A percentile compares a stretch with the other conserved stretches of the same genome.
Conservation (phyloP, 192 early-diverging fungal species). For the Backusella sp. region DNA sequence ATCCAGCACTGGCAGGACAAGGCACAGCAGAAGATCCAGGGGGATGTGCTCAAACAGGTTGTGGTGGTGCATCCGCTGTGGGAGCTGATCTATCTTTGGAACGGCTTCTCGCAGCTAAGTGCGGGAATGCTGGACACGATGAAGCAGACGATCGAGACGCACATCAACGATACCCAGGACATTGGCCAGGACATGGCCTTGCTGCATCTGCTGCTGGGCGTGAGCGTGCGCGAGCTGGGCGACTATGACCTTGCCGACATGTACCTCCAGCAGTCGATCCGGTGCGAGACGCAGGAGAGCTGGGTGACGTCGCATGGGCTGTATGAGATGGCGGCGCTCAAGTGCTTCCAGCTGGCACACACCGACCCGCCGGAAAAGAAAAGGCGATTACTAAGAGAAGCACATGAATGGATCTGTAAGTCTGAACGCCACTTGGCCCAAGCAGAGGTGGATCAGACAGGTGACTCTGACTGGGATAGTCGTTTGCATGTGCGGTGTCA, state of each 20-base stretch:
- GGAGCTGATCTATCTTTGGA: conserved; percentile 42
- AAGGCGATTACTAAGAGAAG: conserved; percentile 4
- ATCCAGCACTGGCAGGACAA: conserved; percentile 21
- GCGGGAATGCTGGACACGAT: conserved; percentile 4
- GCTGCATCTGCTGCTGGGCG: conserved; percentile 27
- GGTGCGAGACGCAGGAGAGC: conserved; percentile 13
- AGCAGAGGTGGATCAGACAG: background rate
- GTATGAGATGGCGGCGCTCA: conserved; percentile 29
- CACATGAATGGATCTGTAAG: conserved; percentile 16
- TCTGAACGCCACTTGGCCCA: conserved; percentile 2
- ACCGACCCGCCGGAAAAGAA: background rate
- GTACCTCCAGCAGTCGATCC: conserved; percentile 21
- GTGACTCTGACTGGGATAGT: conserved; percentile 31
- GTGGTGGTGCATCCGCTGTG: conserved; percentile 35
- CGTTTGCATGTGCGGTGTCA: conserved; percentile 38
- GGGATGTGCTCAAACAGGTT: conserved; percentile 11
- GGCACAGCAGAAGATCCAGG: conserved; percentile 3
- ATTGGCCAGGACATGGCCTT: conserved; percentile 15
- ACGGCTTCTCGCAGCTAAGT: conserved; percentile 28
- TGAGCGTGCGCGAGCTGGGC: conserved; percentile 27
- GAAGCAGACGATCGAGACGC: conserved; percentile 12
- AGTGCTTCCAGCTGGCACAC: conserved; percentile 13
- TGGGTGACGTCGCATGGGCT: conserved; percentile 25
- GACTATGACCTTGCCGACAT: conserved; percentile 22
- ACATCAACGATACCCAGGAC: background rate